Base-by-base conservation (phyloP, 2,329 filamentous ascomycete genomes). In the Emmonsia crescens region DNA sequence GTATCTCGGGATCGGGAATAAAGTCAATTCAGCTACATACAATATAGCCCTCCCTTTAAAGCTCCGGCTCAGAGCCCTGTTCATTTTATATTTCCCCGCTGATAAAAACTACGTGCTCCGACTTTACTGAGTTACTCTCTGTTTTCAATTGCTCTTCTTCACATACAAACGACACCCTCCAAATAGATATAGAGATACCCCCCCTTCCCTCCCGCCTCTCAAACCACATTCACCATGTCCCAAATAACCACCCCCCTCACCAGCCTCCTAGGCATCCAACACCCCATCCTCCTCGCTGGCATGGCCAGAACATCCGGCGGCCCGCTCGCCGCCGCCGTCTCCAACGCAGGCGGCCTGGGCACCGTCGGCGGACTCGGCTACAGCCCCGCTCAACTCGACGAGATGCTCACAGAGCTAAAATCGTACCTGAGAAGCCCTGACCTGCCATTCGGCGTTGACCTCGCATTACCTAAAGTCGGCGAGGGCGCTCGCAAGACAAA, bases 231-330 rank as follows among this genome's bases (percentile, higher is more conserved):
- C 36, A 68, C 49, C 19, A 71, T 69, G 68, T 63, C 68, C 29
- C 57, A 61, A 52, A 87, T 94, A 69, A 84, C 83, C 62, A 95
- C 91, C 12, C 89, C 90, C 1, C 82, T 96, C 44, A 92, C 88
- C 66, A 80, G 80, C 60, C 85, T 96, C 59, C 83, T 96, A 59
- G 84, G 85, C 29, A 96, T 96, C 76, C 80, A 87, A 67, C 91
- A 96, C 77, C 93, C 93, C 48, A 87, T 97, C 74, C 79, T 96
- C 67, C 89, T 96, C 24, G 93, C 93, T 40, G 93, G 93, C 69
- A 97, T 97, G 93, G 92, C 93, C 1, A 85, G 89, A 64, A 89
- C 89, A 10, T 92, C 89, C 0, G 87, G 88, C 63, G 89, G 88
- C 0, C 82, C 81, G 21, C 85, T 96, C 55, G 91, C 90, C 8